A percentile compares a stretch with the other conserved stretches of the same genome.
Conservation (phyloP, 1,139 yeast species). For the Pichia sp. region DNA sequence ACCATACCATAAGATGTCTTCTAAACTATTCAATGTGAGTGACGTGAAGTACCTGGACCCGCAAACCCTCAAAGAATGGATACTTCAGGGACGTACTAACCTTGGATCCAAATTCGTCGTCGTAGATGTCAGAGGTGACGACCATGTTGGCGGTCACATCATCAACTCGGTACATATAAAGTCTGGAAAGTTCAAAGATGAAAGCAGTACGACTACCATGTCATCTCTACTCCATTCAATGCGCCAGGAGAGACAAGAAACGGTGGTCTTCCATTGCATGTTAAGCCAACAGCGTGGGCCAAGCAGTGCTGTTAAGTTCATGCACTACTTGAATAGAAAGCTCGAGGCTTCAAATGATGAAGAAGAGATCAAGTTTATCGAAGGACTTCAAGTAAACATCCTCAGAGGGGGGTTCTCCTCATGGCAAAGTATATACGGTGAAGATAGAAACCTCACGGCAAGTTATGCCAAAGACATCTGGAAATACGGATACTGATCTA, state of each 20-base stretch:
- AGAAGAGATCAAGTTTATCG: slow-evolving; percentile 12
- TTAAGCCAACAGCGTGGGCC: slow-evolving; percentile 91
- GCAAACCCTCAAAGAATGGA: slow-evolving; percentile 13
- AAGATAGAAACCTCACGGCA: slow-evolving; percentile 60
- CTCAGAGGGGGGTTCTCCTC: slow-evolving; percentile 76
- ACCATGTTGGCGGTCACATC: slow-evolving; percentile 73
- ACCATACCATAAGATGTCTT: slow-evolving; percentile 2
- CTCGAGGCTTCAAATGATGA: slow-evolving; percentile 18
- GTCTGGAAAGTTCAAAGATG: slow-evolving; percentile 33
- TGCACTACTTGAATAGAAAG: slow-evolving; percentile 41
- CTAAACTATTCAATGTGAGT: slow-evolving; percentile 9
- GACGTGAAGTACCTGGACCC: slow-evolving; percentile 14
- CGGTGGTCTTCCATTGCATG: slow-evolving; percentile 85
- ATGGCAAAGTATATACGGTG: slow-evolving; percentile 77
- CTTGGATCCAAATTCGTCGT: slow-evolving; percentile 45
- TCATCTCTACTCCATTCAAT: slow-evolving; percentile 21
- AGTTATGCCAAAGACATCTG: slow-evolving; percentile 54
- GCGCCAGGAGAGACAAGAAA: slow-evolving; percentile 33
- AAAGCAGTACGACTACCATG: slow-evolving; percentile 19
- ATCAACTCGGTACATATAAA: slow-evolving; percentile 57
- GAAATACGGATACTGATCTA: slow-evolving; percentile 31
- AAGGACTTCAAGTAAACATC: slow-evolving; percentile 53
- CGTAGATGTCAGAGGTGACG: slow-evolving; percentile 84
- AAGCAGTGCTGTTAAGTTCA: slow-evolving; percentile 62
- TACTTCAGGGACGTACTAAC: slow-evolving; percentile 16